These are phyloP conservation scores for Fraxinus americana DNA, from an alignment of 257 asterid species.

Conservation along the genomic window DNA sequence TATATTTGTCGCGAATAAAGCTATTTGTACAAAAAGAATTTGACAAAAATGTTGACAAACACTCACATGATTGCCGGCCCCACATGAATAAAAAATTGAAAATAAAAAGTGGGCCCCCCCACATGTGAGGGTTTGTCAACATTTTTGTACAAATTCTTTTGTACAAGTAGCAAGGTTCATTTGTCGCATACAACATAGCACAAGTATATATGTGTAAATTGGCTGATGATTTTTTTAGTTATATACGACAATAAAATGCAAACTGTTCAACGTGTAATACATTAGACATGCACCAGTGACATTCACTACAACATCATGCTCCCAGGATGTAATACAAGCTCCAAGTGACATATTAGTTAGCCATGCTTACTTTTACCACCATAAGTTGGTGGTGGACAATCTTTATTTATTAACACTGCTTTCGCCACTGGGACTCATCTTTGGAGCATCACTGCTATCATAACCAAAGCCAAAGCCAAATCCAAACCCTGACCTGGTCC, in stretches of 20 bases:
- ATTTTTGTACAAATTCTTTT: too few relatives aligned
- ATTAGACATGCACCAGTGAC: neutral
- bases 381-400: neutral
- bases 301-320: neutral
- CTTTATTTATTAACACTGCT: conserved; percentile 21
- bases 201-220: neutral
- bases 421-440: conserved; percentile 30
- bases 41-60: too few relatives aligned
- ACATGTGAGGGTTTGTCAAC: too few relatives aligned
- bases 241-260: neutral
- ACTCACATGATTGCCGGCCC: too few relatives aligned
- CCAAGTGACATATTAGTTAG: neutral
- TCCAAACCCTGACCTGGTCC: conserved; percentile 38
- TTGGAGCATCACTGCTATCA: conserved; percentile 27
- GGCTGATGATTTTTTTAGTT: neutral
- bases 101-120: too few relatives aligned
- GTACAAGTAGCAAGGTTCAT: too few relatives aligned
- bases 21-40: too few relatives aligned
- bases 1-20: neutral
- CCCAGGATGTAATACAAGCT: neutral
- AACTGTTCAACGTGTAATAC: neutral
- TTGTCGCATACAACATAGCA: neutral
- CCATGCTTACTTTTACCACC: neutral
- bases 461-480: conserved; percentile 41
- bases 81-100: too few relatives aligned